phyloP scores from a whole-genome alignment of 148 eudicot species.

The Rhododendron griersonianum region DNA sequence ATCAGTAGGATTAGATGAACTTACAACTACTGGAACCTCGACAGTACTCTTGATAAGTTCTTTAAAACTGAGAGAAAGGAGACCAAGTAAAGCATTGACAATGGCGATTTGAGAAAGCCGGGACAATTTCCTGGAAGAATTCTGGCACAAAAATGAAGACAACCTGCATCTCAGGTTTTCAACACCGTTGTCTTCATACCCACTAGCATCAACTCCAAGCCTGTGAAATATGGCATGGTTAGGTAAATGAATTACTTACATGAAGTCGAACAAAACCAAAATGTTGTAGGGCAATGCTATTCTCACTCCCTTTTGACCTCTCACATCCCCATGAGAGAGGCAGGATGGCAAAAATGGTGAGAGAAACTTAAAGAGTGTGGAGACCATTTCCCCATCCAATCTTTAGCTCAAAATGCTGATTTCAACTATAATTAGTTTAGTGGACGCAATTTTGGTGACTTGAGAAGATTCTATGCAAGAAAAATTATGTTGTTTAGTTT shows the following conservation, averaged over 20 bases:
- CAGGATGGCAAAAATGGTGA: no score
- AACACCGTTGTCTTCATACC: conserved; percentile 47
- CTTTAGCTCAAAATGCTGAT: no score
- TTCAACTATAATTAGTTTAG: no score
- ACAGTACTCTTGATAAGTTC: conserved; percentile 22
- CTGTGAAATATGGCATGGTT: conserved; percentile 24
- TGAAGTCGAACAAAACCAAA: not conserved
- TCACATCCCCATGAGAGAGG: no score
- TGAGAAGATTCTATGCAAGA: no score
- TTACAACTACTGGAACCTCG: conserved; percentile 14
- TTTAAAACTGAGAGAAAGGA: conserved; percentile 25
- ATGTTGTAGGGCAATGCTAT: no score
- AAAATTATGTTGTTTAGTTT: no score
- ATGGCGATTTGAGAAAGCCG: conserved; percentile 25
- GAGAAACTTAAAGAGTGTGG: no score
- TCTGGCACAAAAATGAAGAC: conserved; percentile 25
- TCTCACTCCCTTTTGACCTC: no score
- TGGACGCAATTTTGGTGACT: no score
- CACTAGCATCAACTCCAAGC: conserved; percentile 48
- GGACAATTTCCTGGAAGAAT: conserved; percentile 9
- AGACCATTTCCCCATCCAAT: no score
- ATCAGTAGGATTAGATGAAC: conserved; percentile 9
- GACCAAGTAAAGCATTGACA: conserved; percentile 34
- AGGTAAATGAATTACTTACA: not conserved
- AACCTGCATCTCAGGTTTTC: conserved; percentile 37